Conservation (phyloP, 306 rosid genomes). For the Erythrophleum fordii region DNA sequence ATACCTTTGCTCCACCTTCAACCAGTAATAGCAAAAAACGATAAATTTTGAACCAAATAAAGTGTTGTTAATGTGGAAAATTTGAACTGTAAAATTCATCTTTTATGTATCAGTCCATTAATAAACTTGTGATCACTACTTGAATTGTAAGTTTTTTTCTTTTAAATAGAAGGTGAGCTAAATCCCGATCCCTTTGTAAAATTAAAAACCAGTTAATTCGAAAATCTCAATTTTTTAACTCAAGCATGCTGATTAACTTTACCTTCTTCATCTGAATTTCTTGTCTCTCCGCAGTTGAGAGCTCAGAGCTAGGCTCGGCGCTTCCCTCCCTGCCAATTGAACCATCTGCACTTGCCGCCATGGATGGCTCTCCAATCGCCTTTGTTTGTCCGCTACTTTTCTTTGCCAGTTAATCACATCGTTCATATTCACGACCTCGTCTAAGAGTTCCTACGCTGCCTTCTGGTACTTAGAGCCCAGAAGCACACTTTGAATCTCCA, state of each 20-base stretch:
- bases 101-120: no score
- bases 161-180: no score
- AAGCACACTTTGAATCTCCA: conserved; percentile 81
- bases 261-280: conserved; percentile 98
- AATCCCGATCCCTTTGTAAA: not conserved
- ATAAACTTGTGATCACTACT: no score
- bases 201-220: not conserved
- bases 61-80: not conserved
- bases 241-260: conserved; percentile 80
- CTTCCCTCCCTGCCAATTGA: conserved; percentile 55
- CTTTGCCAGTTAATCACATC: conserved; percentile 55
- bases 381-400: conserved; percentile 51
- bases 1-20: conserved; percentile 94
- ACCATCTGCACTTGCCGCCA: conserved; percentile 57
- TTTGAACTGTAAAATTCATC: no score
- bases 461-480: conserved; percentile 89
- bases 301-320: conserved; percentile 63
- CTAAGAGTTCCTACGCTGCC: conserved; percentile 92
- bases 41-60: not conserved
- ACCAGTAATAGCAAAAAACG: not conserved
- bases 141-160: no score
- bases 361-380: conserved; percentile 59
- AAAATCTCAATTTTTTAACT: not conserved
- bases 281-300: conserved; percentile 87
- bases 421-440: conserved; percentile 90